These are phyloP conservation scores for Lecanoromycetidae sp. DNA, from an alignment of 2,329 filamentous ascomycete genomes.

Conservation along the genomic window DNA sequence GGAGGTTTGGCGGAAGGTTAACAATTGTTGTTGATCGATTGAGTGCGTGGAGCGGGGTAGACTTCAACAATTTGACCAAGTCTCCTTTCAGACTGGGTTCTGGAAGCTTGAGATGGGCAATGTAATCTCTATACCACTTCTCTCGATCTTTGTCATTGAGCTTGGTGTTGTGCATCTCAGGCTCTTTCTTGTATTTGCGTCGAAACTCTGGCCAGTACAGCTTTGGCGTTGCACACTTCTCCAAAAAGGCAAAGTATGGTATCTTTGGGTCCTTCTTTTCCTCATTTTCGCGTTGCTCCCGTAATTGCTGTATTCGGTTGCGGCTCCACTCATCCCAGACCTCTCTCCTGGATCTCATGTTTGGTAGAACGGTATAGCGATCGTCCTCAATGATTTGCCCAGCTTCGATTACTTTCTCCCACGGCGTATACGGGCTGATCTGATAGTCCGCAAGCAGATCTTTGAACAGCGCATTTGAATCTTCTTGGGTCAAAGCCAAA, in stretches of 20 bases:
- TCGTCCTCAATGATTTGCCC: conserved; percentile 71
- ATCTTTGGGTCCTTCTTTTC: conserved; percentile 74
- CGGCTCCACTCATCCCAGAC: conserved; percentile 76
- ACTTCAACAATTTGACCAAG: conserved; percentile 33
- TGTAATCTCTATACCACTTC: conserved; percentile 37
- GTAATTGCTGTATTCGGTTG: conserved; percentile 60
- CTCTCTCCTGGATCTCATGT: conserved; percentile 68
- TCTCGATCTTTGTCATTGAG: conserved; percentile 38
- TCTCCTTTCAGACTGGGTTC: conserved; percentile 36
- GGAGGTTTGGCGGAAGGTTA: conserved; percentile 29
- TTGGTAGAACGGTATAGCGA: conserved; percentile 71
- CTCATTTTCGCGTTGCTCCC: conserved; percentile 59
- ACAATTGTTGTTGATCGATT: conserved; percentile 30
- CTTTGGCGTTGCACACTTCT: conserved; percentile 73
- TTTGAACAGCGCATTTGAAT: conserved; percentile 66
- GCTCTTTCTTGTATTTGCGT: conserved; percentile 73
- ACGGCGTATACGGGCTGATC: conserved; percentile 79
- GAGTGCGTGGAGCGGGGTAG: conserved; percentile 28
- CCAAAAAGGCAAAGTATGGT: conserved; percentile 68
- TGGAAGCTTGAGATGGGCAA: conserved; percentile 31
- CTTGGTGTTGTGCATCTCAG: conserved; percentile 49
- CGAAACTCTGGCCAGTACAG: conserved; percentile 97
- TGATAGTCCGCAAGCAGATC: conserved; percentile 72
- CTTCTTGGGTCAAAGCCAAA: conserved; percentile 57
- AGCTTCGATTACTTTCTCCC: conserved; percentile 80